Conservation (phyloP, 2,329 filamentous ascomycete genomes). For the Aspergillus novofumigatus region DNA sequence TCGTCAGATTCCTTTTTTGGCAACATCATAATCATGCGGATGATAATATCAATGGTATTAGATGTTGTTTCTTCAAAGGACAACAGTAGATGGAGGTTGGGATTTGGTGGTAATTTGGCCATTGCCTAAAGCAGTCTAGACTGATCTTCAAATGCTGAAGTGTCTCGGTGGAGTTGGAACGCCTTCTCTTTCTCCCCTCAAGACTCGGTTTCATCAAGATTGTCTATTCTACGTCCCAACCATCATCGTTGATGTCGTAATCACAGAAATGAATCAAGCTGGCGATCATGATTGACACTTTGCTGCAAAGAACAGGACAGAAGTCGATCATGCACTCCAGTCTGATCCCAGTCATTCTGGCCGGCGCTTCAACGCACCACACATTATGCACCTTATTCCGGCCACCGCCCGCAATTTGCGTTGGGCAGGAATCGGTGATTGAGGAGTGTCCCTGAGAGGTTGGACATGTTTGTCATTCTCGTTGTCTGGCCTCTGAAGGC, state of each 20-base stretch:
- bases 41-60: not conserved
- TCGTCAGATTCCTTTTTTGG: no score
- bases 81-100: not conserved
- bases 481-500: not conserved
- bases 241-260: not conserved
- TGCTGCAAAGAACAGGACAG: not conserved
- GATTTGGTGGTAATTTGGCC: no score
- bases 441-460: constrained; percentile 1
- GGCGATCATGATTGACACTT: not conserved
- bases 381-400: constrained; percentile 21
- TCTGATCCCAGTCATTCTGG: constrained; percentile 8
- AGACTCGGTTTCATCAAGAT: not conserved
- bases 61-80: not conserved
- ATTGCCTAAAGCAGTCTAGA: not conserved
- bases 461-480: not conserved
- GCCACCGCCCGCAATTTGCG: constrained; percentile 15
- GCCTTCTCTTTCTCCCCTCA: not conserved
- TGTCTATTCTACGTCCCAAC: not conserved
- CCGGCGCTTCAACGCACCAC: constrained; percentile 19
- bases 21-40: no score
- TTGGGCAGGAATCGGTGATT: constrained; percentile 28
- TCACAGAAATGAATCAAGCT: not conserved
- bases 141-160: not conserved
- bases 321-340: not conserved
- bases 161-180: not conserved